These are phyloP conservation scores for Aureobasidium sp. DNA, from an alignment of 2,329 filamentous ascomycete genomes.

Conservation along the genomic window DNA sequence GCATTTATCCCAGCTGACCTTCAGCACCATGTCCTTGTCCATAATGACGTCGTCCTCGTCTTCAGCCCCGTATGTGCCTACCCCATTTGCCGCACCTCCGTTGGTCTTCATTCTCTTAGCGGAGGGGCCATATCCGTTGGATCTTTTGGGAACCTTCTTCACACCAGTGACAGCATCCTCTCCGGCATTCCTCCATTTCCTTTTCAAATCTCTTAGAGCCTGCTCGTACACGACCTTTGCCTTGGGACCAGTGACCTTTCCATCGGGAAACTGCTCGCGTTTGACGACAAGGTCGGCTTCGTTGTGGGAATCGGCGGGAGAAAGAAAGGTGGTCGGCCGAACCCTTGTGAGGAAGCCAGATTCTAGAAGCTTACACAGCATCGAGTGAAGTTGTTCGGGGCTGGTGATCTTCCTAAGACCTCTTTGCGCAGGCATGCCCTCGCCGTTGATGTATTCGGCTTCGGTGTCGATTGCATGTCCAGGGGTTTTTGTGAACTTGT, in stretches of 20 bases:
- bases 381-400: conserved; percentile 33
- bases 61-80: conserved; percentile 17
- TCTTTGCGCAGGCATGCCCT: conserved; percentile 16
- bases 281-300: conserved; percentile 58
- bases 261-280: conserved; percentile 44
- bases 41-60: conserved; percentile 25
- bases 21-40: conserved; percentile 57
- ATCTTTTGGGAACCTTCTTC: conserved; percentile 16
- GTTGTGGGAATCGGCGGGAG: conserved; percentile 47
- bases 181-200: conserved; percentile 38
- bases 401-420: conserved; percentile 27
- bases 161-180: conserved; percentile 25
- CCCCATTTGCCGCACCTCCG: conserved; percentile 25
- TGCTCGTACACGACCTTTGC: conserved; percentile 55
- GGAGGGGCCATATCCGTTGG: conserved; percentile 18
- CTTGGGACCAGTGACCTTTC: conserved; percentile 53
- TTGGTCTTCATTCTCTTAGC: conserved; percentile 29
- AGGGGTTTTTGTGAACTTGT: conserved; percentile 35
- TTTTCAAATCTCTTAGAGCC: conserved; percentile 50
- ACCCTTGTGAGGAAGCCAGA: conserved; percentile 62
- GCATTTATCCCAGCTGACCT: conserved; percentile 79
- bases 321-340: conserved; percentile 38
- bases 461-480: conserved; percentile 22
- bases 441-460: conserved; percentile 20
- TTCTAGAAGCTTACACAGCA: conserved; percentile 46